Evolutionary conservation across 345 rosid species (phyloP).

Genomic region (Acer negundo): DNA sequence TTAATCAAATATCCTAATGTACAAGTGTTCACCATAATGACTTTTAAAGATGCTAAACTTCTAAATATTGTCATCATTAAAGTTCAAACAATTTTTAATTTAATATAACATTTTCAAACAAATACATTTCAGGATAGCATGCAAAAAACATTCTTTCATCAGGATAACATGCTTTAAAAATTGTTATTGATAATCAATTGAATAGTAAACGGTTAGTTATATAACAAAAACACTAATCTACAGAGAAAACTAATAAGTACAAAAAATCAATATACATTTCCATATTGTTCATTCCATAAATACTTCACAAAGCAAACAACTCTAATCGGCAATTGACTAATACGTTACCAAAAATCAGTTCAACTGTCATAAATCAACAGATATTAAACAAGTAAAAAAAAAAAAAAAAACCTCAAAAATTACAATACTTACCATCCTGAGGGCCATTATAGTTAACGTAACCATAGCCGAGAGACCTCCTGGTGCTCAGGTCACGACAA

Average conservation of each 20-base stretch:
- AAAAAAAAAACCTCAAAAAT: background rate
- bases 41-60: background rate
- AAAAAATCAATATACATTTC: background rate
- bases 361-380: conserved; percentile 10
- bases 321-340: background rate
- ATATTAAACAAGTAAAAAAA: conserved; percentile 10
- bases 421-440: conserved; percentile 59
- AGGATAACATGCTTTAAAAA: background rate
- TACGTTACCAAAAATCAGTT: background rate
- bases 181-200: background rate
- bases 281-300: background rate
- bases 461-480: conserved; percentile 85
- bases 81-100: background rate
- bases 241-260: background rate
- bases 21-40: background rate
- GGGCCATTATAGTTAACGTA: conserved; percentile 77
- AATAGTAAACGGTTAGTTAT: no score
- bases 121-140: no score
- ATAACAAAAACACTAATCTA: background rate
- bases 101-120: background rate
- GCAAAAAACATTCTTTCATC: background rate
- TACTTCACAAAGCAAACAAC: background rate
- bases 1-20: no score
- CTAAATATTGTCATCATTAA: no score
- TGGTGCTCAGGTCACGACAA: conserved; percentile 74